phyloP scores from a whole-genome alignment of 169 alveolate genomes.

The Cryptosporidium parvum region DNA sequence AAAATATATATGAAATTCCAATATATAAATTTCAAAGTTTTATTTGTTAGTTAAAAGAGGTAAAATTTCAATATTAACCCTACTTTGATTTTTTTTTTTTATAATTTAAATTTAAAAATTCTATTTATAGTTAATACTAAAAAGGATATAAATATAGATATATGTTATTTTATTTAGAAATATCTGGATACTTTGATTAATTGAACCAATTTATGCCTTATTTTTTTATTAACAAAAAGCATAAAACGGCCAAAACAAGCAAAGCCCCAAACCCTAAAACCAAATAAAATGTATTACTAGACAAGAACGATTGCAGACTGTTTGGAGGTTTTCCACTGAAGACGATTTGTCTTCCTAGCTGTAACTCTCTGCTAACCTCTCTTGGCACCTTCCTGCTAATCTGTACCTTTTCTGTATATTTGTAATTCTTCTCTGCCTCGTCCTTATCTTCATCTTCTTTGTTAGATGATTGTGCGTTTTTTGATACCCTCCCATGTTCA shows the following conservation, averaged over 20 bases:
- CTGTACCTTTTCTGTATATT: constrained; percentile 11
- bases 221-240: not conserved
- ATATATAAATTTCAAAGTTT: not conserved
- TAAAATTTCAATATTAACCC: not conserved
- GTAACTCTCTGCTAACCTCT: not conserved
- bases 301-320: not conserved
- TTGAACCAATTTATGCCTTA: not conserved
- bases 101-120: too few species aligned
- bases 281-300: not conserved
- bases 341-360: not conserved
- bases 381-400: constrained; percentile 6
- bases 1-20: constrained; percentile 5
- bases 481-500: not conserved
- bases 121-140: not conserved
- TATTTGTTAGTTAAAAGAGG: not conserved
- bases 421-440: not conserved
- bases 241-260: not conserved
- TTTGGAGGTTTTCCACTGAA: not conserved
- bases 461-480: not conserved
- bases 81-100: too few species aligned
- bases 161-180: not conserved
- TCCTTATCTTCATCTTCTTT: not conserved
- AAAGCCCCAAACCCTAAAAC: not conserved
- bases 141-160: too few species aligned
- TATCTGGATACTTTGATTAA: not conserved